Evolutionary conservation across 2,329 filamentous ascomycete genomes (phyloP).

Genomic region (Fusarium caatingaense): DNA sequence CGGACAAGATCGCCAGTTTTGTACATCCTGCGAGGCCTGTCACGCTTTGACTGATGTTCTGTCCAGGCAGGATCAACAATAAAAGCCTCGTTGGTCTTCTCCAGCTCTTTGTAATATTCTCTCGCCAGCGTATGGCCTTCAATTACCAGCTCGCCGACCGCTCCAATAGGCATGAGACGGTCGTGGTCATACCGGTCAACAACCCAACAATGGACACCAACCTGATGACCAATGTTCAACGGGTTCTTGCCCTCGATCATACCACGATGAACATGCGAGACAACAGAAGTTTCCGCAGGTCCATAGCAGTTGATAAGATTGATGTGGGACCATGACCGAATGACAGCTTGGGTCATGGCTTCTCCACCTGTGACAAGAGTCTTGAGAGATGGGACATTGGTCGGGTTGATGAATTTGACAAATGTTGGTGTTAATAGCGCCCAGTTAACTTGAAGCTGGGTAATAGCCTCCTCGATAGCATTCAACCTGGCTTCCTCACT

Average conservation of each 20-base stretch:
- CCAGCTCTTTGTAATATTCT: conserved; percentile 59
- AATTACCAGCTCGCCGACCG: conserved; percentile 52
- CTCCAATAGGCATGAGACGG: conserved; percentile 47
- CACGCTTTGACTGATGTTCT: neutral
- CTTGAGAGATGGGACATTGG: conserved; percentile 31
- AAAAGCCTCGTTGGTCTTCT: conserved; percentile 49
- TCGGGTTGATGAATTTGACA: conserved; percentile 33
- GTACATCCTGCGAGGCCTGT: conserved; percentile 17
- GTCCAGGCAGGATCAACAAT: conserved; percentile 38
- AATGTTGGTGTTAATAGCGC: conserved; percentile 36
- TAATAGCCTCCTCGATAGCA: conserved; percentile 44
- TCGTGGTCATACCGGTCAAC: conserved; percentile 44
- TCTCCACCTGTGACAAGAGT: conserved; percentile 43
- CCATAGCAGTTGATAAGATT: conserved; percentile 42
- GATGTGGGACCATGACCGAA: conserved; percentile 40
- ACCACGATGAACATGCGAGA: conserved; percentile 29
- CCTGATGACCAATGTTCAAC: conserved; percentile 35
- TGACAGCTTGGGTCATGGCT: conserved; percentile 39
- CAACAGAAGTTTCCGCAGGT: conserved; percentile 40
- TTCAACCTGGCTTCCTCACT: conserved; percentile 55
- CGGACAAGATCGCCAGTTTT: conserved; percentile 42
- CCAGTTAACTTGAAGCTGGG: conserved; percentile 37
- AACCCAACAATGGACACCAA: conserved; percentile 44
- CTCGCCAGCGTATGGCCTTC: conserved; percentile 57
- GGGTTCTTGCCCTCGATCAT: conserved; percentile 37